A percentile compares a stretch with the other conserved stretches of the same genome.
Conservation (phyloP, 352 stramenopile species). For the Elongisporangium undulatum region DNA sequence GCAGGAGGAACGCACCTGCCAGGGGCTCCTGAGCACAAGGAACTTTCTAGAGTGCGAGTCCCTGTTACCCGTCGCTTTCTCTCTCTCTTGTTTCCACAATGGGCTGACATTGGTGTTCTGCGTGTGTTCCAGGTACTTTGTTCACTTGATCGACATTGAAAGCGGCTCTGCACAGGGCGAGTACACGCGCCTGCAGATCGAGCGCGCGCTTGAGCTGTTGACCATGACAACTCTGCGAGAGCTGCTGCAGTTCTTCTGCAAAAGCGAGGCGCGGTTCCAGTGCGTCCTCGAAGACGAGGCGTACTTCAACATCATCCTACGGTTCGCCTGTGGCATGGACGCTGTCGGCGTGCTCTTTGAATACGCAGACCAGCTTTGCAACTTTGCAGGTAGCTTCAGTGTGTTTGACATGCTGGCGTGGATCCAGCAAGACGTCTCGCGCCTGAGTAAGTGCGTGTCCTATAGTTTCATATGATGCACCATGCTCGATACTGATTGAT, state of each 20-base stretch:
- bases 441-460: conserved; percentile 43
- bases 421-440: conserved; percentile 47
- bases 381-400: conserved; percentile 36
- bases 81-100: neutral
- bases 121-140: conserved; percentile 20
- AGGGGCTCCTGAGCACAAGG: conserved; percentile 27
- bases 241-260: conserved; percentile 20
- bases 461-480: neutral
- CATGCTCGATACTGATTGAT: neutral
- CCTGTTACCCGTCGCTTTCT: neutral
- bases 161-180: conserved; percentile 10
- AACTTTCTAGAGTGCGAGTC: conserved; percentile 41
- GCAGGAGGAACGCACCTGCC: conserved; percentile 10
- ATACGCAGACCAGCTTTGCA: conserved; percentile 8
- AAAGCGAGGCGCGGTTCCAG: conserved; percentile 20
- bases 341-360: conserved; percentile 35
- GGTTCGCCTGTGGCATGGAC: conserved; percentile 37
- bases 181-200: conserved; percentile 31
- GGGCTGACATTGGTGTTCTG: too few species aligned
- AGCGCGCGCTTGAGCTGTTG: conserved; percentile 33
- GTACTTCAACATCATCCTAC: conserved; percentile 54
- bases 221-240: conserved; percentile 24
- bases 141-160: conserved; percentile 16
- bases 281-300: conserved; percentile 37
- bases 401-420: conserved; percentile 45